Evolutionary conservation across 164 flowering plant genomes (phyloP).

Genomic region (Tetrastigma voinierianum): DNA sequence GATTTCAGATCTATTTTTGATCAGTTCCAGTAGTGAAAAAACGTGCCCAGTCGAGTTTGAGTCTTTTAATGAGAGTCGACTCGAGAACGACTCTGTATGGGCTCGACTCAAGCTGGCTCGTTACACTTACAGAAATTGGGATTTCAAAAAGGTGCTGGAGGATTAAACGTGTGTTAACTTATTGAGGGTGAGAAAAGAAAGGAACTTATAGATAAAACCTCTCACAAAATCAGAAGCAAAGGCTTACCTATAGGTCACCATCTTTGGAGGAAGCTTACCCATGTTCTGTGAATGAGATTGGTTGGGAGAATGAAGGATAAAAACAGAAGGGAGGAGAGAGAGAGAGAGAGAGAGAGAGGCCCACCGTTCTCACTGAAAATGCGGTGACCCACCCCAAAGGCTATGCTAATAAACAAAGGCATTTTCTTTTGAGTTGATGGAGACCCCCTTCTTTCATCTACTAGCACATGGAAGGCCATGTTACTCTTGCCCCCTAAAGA

Average conservation of each 20-base stretch:
- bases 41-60: too few species aligned
- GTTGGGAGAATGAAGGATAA: conserved; percentile 17
- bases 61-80: too few species aligned
- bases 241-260: conserved; percentile 5
- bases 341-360: conserved; percentile 21
- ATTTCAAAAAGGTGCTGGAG: too few species aligned
- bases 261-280: conserved; percentile 17
- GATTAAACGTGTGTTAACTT: neutral
- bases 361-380: conserved; percentile 28
- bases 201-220: neutral
- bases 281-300: conserved; percentile 55
- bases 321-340: conserved; percentile 17
- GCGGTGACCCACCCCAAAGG: conserved; percentile 19
- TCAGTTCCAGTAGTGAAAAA: too few species aligned
- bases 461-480: conserved; percentile 66
- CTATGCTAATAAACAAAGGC: conserved; percentile 5
- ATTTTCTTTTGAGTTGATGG: conserved; percentile 26
- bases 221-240: neutral
- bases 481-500: conserved; percentile 50
- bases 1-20: too few species aligned
- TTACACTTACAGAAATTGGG: too few species aligned
- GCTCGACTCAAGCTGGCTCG: too few species aligned
- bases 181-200: neutral
- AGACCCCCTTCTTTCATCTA: conserved; percentile 26
- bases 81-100: too few species aligned